Evolutionary conservation across 257 asterid genomes (phyloP).

Genomic region (Solanum ossicruentum): DNA sequence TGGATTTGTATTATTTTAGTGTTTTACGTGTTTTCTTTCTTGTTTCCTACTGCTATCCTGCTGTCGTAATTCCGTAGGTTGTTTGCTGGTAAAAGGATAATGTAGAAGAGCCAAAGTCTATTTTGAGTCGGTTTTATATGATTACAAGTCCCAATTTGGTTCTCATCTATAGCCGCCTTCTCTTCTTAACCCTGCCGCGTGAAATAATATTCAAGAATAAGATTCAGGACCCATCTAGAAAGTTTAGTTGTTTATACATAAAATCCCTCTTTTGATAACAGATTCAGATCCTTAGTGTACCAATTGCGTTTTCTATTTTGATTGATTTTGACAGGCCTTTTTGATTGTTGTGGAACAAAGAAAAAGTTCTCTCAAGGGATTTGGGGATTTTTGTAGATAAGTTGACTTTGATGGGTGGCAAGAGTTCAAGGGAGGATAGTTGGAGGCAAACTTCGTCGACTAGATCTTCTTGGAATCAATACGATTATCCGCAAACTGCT

Average conservation of each 20-base stretch:
- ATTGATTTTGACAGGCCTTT: conserved; percentile 17
- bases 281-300: background rate
- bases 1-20: conserved; percentile 14
- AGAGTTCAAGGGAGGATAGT: conserved; percentile 49
- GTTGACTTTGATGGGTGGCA: conserved; percentile 62
- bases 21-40: background rate
- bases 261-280: background rate
- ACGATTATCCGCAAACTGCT: conserved; percentile 28
- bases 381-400: conserved; percentile 10
- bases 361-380: background rate
- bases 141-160: background rate
- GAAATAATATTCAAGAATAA: background rate
- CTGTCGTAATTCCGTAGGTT: background rate
- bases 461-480: conserved; percentile 38
- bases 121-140: background rate
- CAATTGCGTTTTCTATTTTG: conserved; percentile 1
- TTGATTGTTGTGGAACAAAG: background rate
- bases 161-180: background rate
- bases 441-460: conserved; percentile 45
- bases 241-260: background rate
- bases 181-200: background rate
- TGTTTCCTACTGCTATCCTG: background rate
- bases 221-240: background rate
- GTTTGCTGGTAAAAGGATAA: background rate
- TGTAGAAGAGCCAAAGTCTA: background rate